A percentile compares a stretch with the other conserved stretches of the same genome.
Conservation (phyloP, 2,329 filamentous ascomycete genomes). For the Exophiala sideris region DNA sequence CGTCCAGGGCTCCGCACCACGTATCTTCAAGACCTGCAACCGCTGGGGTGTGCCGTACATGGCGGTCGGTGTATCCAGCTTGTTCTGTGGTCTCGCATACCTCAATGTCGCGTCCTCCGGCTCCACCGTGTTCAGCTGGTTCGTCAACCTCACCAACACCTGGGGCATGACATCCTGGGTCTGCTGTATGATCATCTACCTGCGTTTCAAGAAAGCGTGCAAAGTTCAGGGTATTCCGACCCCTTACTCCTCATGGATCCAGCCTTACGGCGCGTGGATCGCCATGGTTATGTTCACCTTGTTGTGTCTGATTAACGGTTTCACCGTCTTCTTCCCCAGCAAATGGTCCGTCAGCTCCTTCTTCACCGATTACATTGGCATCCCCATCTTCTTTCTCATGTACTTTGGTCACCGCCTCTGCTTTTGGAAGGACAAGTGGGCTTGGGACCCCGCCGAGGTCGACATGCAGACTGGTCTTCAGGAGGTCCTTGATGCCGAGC, state of each 20-base stretch:
- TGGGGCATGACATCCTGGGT: slow-evolving; percentile 59
- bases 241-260: slow-evolving; percentile 54
- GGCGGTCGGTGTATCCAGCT: slow-evolving; percentile 56
- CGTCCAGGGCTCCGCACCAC: slow-evolving; percentile 58
- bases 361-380: slow-evolving; percentile 63
- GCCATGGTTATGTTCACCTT: slow-evolving; percentile 57
- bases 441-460: slow-evolving; percentile 46
- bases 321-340: slow-evolving; percentile 66
- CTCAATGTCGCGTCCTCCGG: slow-evolving; percentile 62
- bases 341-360: slow-evolving; percentile 64
- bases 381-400: slow-evolving; percentile 60
- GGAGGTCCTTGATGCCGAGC: slow-evolving; percentile 50
- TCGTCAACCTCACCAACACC: slow-evolving; percentile 65
- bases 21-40: slow-evolving; percentile 58
- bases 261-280: slow-evolving; percentile 64
- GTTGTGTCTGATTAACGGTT: slow-evolving; percentile 71
- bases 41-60: slow-evolving; percentile 60
- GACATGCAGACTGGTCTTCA: slow-evolving; percentile 55
- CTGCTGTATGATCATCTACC: slow-evolving; percentile 59
- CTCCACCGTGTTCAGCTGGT: slow-evolving; percentile 65
- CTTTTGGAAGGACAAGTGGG: slow-evolving; percentile 51
- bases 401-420: slow-evolving; percentile 53
- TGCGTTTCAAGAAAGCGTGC: slow-evolving; percentile 56
- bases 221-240: slow-evolving; percentile 46
- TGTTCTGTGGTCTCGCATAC: slow-evolving; percentile 63